These are phyloP conservation scores for Tulasnella sp. DNA, from an alignment of 768 basidiomycete species.

Conservation along the genomic window DNA sequence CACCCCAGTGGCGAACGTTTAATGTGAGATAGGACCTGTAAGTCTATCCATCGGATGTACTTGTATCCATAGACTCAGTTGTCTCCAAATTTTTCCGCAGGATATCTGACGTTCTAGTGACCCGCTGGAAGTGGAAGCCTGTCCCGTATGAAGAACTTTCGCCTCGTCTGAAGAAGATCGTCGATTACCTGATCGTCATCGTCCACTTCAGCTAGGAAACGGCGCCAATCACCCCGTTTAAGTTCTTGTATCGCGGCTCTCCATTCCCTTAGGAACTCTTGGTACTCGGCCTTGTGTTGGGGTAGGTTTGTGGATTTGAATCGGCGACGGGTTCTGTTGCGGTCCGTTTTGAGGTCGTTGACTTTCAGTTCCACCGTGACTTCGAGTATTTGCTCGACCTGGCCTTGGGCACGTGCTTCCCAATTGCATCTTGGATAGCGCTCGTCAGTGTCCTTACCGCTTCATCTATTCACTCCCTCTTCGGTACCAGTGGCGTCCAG, in stretches of 20 bases:
- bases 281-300: not conserved
- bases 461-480: not conserved
- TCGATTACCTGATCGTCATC: not conserved
- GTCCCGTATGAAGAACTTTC: no score
- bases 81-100: no score
- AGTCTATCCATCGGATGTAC: no score
- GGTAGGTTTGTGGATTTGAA: not conserved
- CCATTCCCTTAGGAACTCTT: not conserved
- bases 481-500: not conserved
- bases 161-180: no score
- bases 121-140: no score
- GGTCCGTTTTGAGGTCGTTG: not conserved
- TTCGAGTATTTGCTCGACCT: slow-evolving; percentile 21
- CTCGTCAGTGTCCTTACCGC: slow-evolving; percentile 13
- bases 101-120: no score
- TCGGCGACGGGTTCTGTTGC: not conserved
- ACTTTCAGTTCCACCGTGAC: slow-evolving; percentile 28
- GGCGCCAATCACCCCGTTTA: slow-evolving; percentile 24
- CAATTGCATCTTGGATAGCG: slow-evolving; percentile 3
- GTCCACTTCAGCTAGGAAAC: slow-evolving; percentile 25
- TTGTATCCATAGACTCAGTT: no score
- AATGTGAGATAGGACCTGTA: no score
- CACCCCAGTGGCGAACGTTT: no score
- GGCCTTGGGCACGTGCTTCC: slow-evolving; percentile 14
- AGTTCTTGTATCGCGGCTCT: not conserved